These are phyloP conservation scores for Rhodocollybia butyracea DNA, from an alignment of 768 basidiomycete genomes.

Conservation along the genomic window DNA sequence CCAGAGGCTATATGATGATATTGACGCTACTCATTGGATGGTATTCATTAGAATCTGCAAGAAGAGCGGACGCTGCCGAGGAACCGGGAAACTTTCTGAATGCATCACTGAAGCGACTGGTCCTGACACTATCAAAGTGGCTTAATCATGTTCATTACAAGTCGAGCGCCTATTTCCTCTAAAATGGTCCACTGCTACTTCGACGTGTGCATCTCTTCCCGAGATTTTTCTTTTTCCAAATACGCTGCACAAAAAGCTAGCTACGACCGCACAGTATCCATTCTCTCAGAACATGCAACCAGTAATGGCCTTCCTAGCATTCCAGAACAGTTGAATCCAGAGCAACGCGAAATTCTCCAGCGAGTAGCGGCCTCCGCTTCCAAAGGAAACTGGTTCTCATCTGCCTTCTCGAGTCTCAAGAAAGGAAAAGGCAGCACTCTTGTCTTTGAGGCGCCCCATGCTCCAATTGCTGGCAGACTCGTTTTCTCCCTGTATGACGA, in stretches of 20 bases:
- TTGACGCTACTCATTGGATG: no score
- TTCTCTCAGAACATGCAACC: not conserved
- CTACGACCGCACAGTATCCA: not conserved
- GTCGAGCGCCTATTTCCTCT: no score
- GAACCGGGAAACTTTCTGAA: no score
- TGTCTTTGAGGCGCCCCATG: not conserved
- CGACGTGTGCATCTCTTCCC: not conserved
- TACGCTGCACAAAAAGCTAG: not conserved
- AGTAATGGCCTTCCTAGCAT: not conserved
- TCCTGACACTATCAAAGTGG: no score
- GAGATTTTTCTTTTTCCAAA: not conserved
- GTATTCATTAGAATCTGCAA: no score
- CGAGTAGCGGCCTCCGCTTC: not conserved
- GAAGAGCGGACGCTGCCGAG: no score
- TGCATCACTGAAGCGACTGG: no score
- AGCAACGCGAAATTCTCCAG: conserved; percentile 4
- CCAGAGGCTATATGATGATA: no score
- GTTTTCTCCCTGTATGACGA: conserved; percentile 2
- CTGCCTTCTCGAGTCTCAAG: not conserved
- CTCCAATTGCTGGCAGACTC: not conserved
- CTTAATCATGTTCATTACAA: no score
- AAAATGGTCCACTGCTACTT: conserved; percentile 3
- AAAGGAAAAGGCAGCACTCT: not conserved
- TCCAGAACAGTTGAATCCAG: not conserved
- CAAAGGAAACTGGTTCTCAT: not conserved